Evolutionary conservation across 2,329 filamentous ascomycete genomes (phyloP), one percentile per base, ranked within the genome.

Genomic region (Lecanicillium sp.): DNA sequence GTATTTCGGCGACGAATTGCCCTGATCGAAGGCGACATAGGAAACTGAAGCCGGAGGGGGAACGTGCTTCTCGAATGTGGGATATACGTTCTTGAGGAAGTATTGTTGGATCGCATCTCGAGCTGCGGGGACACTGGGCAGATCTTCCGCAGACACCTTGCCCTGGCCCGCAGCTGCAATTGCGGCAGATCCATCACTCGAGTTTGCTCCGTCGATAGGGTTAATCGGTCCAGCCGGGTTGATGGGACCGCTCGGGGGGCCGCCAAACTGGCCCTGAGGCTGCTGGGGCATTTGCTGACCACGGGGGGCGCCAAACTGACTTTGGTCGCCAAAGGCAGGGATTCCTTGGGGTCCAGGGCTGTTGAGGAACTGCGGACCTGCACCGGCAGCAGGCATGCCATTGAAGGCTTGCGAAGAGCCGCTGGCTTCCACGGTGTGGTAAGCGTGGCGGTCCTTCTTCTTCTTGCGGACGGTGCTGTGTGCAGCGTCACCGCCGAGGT

Each of bases 371-470:
- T 66, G 59, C 15, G 51, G 56, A 14, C 54, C 65, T 14, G 74
- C 68, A 17, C 69, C 69, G 20, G 71, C 75, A 10, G 74, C 70
- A 2, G 79, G 77, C 54, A 81, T 77, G 44, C 78, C 81, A 56
- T 82, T 81, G 64, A 84, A 85, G 10, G 78, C 66, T 53, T 84
- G 79, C 5, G 81, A 78, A 25, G 78, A 79, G 36, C 79, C 78
- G 5, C 71, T 71, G 17, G 84, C 78, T 47, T 90, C 87, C 38
- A 97, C 77, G 29, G 79, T 82, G 60, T 97, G 90, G 61, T 94
- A 85, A 46, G 89, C 90, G 64, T 97, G 90, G 43, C 87, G 79
- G 59, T 96, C 84, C 73, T 95, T 96, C 78, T 95, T 97, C 72
- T 89, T 87, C 61, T 71, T 84, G 58, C 79, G 72, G 41, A 63